These are phyloP conservation scores for Cercophora scortea DNA, from an alignment of 495 filamentous ascomycete species.

Conservation along the genomic window DNA sequence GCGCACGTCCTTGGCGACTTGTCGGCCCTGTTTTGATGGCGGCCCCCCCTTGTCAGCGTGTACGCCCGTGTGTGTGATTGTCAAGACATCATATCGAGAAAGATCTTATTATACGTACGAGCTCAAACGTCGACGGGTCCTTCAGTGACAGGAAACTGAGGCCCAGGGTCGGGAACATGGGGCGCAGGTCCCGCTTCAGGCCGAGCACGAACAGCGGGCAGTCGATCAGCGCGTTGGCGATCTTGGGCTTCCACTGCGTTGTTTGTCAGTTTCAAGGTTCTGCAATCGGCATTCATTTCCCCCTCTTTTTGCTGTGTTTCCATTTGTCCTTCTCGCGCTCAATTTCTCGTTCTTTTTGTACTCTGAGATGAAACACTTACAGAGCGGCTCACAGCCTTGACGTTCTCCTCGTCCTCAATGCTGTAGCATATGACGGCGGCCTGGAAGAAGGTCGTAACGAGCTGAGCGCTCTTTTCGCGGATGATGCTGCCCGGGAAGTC, in stretches of 20 bases:
- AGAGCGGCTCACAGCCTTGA: slow-evolving; percentile 1
- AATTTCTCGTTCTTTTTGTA: not conserved
- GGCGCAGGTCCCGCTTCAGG: slow-evolving; percentile 16
- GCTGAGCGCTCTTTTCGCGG: not conserved
- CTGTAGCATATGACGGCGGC: slow-evolving; percentile 22
- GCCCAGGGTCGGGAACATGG: slow-evolving; percentile 1
- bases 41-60: not conserved
- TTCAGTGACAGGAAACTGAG: slow-evolving; percentile 9
- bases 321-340: too few species aligned
- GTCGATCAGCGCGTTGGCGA: slow-evolving; percentile 14
- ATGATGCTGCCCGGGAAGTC: slow-evolving; percentile 17
- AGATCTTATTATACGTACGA: not conserved
- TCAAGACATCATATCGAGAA: not conserved
- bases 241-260: slow-evolving; percentile 20
- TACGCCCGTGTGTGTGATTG: not conserved
- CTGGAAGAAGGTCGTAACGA: slow-evolving; percentile 17
- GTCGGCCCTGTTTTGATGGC: not conserved
- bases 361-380: slow-evolving; percentile 1
- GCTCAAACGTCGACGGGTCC: slow-evolving; percentile 1
- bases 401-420: slow-evolving; percentile 13
- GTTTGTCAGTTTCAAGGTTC: not conserved
- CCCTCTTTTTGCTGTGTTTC: not conserved
- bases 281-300: not conserved
- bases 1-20: not conserved
- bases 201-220: slow-evolving; percentile 17